Percentiles rank a stretch among this genome's conserved stretches.
phyloP scores from a whole-genome alignment of 1,284 basidiomycete genomes.

The Heterobasidion occidentale region DNA sequence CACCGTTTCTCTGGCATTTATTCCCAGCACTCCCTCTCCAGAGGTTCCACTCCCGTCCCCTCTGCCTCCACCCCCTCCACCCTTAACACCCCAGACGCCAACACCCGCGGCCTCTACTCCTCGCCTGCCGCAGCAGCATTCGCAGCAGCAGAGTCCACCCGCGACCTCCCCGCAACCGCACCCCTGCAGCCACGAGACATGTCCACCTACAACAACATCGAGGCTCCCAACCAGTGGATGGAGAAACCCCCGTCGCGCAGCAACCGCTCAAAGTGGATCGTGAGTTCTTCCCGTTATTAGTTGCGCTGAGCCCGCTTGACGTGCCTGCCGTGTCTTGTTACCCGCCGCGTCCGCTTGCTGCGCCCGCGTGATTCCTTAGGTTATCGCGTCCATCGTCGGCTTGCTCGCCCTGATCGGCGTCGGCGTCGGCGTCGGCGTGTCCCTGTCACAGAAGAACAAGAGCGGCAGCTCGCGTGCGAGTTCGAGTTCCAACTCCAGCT shows the following conservation, averaged over 20 bases:
- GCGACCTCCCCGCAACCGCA: not conserved
- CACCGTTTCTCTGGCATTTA: conserved; percentile 24
- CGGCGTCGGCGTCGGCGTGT: conserved; percentile 46
- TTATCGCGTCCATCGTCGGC: conserved; percentile 35
- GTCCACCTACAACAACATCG: conserved; percentile 17
- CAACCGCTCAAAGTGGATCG: conserved; percentile 27
- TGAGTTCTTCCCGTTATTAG: conserved; percentile 8
- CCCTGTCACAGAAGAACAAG: conserved; percentile 37
- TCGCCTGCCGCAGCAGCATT: conserved; percentile 6
- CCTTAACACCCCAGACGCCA: conserved; percentile 13
- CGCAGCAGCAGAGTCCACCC: conserved; percentile 10
- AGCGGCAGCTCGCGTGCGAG: conserved; percentile 11
- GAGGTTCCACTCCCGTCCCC: not conserved
- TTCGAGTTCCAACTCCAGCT: conserved; percentile 17
- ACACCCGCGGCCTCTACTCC: conserved; percentile 15
- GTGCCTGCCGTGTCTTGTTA: not conserved
- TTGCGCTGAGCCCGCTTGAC: no score
- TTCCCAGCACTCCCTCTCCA: conserved; percentile 20
- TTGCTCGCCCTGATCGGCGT: conserved; percentile 37
- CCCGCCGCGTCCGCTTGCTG: not conserved
- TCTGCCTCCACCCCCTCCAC: conserved; percentile 9
- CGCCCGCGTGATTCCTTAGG: conserved; percentile 14
- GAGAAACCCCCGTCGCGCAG: conserved; percentile 28
- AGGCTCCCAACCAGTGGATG: conserved; percentile 19
- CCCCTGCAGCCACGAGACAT: not conserved